Base-by-base conservation (phyloP, 495 filamentous ascomycete genomes). In the Xylaria palmicola region DNA sequence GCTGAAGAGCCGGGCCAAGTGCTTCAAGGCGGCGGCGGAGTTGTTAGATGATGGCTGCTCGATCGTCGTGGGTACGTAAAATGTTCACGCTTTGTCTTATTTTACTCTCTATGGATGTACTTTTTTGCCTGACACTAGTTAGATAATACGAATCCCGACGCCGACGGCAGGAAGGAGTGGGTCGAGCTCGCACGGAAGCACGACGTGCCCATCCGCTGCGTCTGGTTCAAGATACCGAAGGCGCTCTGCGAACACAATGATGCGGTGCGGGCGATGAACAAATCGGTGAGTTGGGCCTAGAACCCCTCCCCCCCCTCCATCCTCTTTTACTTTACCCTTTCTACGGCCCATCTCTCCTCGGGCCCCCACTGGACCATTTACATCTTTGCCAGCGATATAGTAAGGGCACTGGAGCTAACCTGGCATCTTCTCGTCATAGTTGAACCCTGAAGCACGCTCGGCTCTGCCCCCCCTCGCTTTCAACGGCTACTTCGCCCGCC, bases 101-200 rank as follows among this genome's bases (percentile, higher is more conserved):
- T 44, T 48, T 32, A 24, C 37, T 49, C 1, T 26, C 43, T 56
- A 43, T 51, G 30, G 51, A 13, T 34, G 4, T 52, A 24, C 13
- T 12, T 43, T n/a, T 22, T 47, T 51, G n/a, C 2, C 47, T 58
- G 22, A 58, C 15, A 13, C 5, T 12, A 4, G 34, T 37, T 47
- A 96, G 93, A 98, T 73, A 98, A 96, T 72, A 97, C 94, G 26
- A 98, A 97, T 69, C 85, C 93, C 32, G 87, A 96, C 67, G 66
- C 75, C 4, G 90, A 91, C 48, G 90, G 86, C 37, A 78, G 95
- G 65, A 78, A 79, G 10, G 76, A 88, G 56, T 97, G 92, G 92
- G 72, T 90, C 24, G 77, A 83, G 8, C 75, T 97, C 20, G 91
- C 91, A 15, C 81, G 77, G 52, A 87, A 89, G 53, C 74, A 87